These are phyloP conservation scores for Trametes cubensis DNA, from an alignment of 768 basidiomycete genomes.

Conservation along the genomic window DNA sequence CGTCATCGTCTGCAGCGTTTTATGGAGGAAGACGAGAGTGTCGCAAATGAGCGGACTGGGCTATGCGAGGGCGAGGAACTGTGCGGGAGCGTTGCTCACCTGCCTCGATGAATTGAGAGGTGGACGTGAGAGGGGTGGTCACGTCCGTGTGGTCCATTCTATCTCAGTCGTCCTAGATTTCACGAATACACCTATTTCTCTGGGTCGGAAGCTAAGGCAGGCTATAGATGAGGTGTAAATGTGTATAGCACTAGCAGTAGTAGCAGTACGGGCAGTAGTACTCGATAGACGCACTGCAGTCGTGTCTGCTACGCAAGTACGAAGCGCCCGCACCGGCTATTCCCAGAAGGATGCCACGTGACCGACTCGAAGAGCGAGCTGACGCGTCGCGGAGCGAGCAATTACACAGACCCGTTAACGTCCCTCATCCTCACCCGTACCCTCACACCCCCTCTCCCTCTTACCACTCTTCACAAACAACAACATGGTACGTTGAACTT, in stretches of 20 bases:
- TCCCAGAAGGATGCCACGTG: constrained; percentile 19
- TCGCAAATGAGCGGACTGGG: not conserved
- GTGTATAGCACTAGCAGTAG: not conserved
- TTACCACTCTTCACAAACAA: not conserved
- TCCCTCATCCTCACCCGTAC: not conserved
- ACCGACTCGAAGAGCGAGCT: constrained; percentile 24
- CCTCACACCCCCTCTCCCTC: not conserved
- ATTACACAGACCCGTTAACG: constrained; percentile 7
- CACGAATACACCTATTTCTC: too few species aligned
- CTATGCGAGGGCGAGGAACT: not conserved
- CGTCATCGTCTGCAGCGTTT: constrained; percentile 64
- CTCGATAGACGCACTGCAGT: not conserved
- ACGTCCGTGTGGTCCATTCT: constrained; percentile 28
- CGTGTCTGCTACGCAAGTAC: not conserved
- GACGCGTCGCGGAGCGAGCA: constrained; percentile 38
- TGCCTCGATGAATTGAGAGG: constrained; percentile 80
- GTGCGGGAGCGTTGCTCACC: constrained; percentile 42
- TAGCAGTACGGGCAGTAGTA: constrained; percentile 5
- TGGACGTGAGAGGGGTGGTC: constrained; percentile 46
- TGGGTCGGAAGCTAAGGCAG: constrained; percentile 10
- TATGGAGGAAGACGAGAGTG: not conserved
- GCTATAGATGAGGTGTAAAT: not conserved
- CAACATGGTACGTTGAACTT: constrained; percentile 21
- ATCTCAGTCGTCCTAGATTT: not conserved
- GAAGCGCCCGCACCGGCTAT: constrained; percentile 12